A percentile compares a stretch with the other conserved stretches of the same genome.
Conservation (phyloP, 2,329 filamentous ascomycete species). For the Verticillium dahliae region DNA sequence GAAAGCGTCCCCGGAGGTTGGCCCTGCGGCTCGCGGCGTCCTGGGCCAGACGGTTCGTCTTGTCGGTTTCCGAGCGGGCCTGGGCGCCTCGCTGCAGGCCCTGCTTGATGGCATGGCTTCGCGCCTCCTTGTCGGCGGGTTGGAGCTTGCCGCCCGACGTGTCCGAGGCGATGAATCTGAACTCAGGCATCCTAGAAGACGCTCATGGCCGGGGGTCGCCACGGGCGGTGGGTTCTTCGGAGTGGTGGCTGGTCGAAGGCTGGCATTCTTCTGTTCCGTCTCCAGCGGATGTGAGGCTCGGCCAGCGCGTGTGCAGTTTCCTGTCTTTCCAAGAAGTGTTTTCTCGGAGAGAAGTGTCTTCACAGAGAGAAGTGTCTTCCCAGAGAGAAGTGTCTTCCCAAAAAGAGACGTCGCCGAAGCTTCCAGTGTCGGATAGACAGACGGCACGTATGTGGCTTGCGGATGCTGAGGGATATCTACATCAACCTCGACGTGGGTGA, state of each 20-base stretch:
- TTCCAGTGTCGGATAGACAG: too few species aligned
- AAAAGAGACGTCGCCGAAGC: too few species aligned
- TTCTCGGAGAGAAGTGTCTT: too few species aligned
- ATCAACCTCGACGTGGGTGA: too few species aligned
- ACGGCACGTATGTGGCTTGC: too few species aligned
- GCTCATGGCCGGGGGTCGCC: neutral
- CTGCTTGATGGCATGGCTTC: constrained; percentile 11
- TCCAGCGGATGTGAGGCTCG: neutral
- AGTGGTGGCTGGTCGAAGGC: neutral
- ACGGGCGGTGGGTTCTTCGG: neutral
- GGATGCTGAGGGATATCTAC: too few species aligned
- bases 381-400: too few species aligned
- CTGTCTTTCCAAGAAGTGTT: too few species aligned
- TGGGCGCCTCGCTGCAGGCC: constrained; percentile 5
- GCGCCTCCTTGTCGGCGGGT: constrained; percentile 5
- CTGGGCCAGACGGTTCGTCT: neutral
- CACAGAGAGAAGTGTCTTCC: too few species aligned
- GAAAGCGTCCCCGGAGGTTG: constrained; percentile 9
- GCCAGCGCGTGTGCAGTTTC: too few species aligned
- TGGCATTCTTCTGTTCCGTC: neutral
- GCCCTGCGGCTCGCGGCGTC: constrained; percentile 3
- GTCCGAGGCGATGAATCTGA: constrained; percentile 9
- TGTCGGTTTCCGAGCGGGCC: neutral
- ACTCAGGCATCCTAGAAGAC: constrained; percentile 3
- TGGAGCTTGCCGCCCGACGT: constrained; percentile 1